These are phyloP conservation scores for Schwanniomyces polymorphus DNA, from an alignment of 805 yeast species.

Conservation along the genomic window DNA sequence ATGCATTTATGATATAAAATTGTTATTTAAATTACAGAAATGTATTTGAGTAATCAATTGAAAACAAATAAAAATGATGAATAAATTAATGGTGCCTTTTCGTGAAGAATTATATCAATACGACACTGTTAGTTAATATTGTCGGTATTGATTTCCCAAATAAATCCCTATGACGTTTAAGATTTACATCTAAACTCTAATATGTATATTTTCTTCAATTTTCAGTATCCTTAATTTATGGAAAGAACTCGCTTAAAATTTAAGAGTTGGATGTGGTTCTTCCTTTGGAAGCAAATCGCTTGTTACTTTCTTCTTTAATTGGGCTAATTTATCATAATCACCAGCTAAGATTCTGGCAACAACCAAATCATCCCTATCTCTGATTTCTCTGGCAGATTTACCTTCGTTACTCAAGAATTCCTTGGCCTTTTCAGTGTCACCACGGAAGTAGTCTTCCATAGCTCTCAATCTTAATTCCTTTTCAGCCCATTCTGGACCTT, in stretches of 20 bases:
- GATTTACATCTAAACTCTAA: constrained; percentile 3
- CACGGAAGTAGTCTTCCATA: constrained; percentile 62
- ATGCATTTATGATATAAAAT: constrained; percentile 4
- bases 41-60: constrained; percentile 1
- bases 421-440: constrained; percentile 49
- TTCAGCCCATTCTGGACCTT: constrained; percentile 75
- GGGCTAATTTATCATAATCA: constrained; percentile 73
- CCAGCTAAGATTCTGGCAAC: constrained; percentile 82
- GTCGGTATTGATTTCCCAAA: background rate
- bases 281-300: constrained; percentile 37
- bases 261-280: constrained; percentile 30
- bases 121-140: background rate
- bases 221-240: background rate
- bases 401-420: constrained; percentile 54
- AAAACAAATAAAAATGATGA: constrained; percentile 3
- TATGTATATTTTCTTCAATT: background rate
- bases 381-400: constrained; percentile 55
- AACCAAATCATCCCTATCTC: constrained; percentile 71
- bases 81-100: constrained; percentile 3
- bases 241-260: constrained; percentile 21
- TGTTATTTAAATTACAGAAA: constrained; percentile 1
- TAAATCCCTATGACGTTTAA: constrained; percentile 1
- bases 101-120: background rate
- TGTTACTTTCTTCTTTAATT: constrained; percentile 52
- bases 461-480: constrained; percentile 77